Evolutionary conservation across 2,329 filamentous ascomycete species (phyloP).

Genomic region (Claviceps sorghi): DNA sequence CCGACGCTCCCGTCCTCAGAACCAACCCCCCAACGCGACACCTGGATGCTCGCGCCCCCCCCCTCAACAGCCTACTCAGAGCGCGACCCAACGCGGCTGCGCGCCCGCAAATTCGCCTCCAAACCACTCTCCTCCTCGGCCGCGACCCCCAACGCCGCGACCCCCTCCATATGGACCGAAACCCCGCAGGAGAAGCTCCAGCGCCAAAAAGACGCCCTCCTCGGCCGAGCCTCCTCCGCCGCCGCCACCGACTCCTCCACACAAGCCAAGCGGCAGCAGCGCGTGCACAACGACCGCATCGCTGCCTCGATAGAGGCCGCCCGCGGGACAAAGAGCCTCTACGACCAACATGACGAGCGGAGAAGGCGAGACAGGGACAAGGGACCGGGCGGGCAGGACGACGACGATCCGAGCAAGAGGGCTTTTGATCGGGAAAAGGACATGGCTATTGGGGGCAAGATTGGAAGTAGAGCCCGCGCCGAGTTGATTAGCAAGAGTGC

Average conservation of each 20-base stretch:
- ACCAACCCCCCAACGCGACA: constrained; percentile 52
- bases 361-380: constrained; percentile 28
- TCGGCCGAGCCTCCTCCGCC: constrained; percentile 45
- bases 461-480: constrained; percentile 58
- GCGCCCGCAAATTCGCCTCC: constrained; percentile 69
- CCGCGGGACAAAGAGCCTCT: constrained; percentile 41
- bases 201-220: constrained; percentile 64
- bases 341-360: constrained; percentile 37
- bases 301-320: constrained; percentile 36
- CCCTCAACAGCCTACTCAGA: constrained; percentile 37
- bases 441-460: constrained; percentile 61
- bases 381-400: constrained; percentile 37
- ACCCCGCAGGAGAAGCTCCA: constrained; percentile 78
- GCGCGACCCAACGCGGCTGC: constrained; percentile 71
- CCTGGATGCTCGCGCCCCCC: constrained; percentile 65
- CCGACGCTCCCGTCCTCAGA: constrained; percentile 21
- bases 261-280: constrained; percentile 38
- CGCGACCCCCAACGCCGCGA: constrained; percentile 17
- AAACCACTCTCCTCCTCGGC: constrained; percentile 21
- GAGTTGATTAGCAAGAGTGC: constrained; percentile 68
- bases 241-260: constrained; percentile 25
- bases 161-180: constrained; percentile 75
- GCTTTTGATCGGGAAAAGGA: constrained; percentile 90
- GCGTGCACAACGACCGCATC: constrained; percentile 31
- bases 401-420: constrained; percentile 81